Conservation (phyloP, 2,329 filamentous ascomycete species). For the Laburnicola sp. region DNA sequence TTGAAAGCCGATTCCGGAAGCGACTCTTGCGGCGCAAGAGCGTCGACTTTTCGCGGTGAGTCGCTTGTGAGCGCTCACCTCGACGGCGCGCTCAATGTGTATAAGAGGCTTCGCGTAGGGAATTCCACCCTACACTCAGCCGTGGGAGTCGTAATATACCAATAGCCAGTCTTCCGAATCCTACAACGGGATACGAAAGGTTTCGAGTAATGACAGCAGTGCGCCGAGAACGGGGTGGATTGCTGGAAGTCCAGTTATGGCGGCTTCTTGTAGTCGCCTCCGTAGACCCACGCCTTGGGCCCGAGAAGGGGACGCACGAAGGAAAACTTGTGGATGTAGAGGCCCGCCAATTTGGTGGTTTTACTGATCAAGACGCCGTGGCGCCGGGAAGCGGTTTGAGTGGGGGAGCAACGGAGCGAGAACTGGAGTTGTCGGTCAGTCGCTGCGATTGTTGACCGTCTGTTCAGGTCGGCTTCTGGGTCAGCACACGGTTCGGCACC, state of each 20-base stretch:
- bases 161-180: conserved; percentile 34
- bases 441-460: conserved; percentile 23
- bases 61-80: conserved; percentile 60
- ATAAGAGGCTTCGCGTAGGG: conserved; percentile 52
- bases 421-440: conserved; percentile 28
- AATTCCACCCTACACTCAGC: conserved; percentile 50
- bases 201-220: conserved; percentile 20
- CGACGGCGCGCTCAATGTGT: conserved; percentile 56
- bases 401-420: conserved; percentile 26
- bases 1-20: conserved; percentile 17
- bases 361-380: conserved; percentile 47
- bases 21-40: conserved; percentile 38
- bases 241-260: conserved; percentile 74
- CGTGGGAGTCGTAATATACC: conserved; percentile 21
- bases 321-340: conserved; percentile 70
- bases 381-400: conserved; percentile 34
- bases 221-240: conserved; percentile 19
- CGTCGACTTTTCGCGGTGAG: conserved; percentile 45
- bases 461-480: conserved; percentile 7
- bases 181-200: conserved; percentile 26
- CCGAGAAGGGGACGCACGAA: conserved; percentile 87
- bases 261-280: conserved; percentile 89
- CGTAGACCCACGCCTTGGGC: conserved; percentile 92
- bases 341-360: conserved; percentile 93
- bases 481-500: conserved; percentile 10